These are phyloP conservation scores for Juglanconis sp. DNA, from an alignment of 2,329 filamentous ascomycete genomes.

Conservation along the genomic window DNA sequence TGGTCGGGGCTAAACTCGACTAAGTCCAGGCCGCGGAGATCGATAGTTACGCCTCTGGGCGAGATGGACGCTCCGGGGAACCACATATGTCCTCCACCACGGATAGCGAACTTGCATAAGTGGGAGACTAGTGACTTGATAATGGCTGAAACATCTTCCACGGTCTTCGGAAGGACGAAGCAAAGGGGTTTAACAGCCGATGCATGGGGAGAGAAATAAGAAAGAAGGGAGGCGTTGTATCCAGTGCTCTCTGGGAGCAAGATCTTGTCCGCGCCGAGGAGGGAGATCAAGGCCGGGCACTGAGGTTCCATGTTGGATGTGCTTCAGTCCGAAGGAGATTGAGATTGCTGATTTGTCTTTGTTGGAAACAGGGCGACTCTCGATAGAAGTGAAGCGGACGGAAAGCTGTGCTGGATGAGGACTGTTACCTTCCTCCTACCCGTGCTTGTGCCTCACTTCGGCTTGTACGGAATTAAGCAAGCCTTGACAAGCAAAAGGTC, in stretches of 20 bases:
- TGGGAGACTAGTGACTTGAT: neutral
- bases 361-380: too few species aligned
- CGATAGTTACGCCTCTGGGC: constrained; percentile 1
- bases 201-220: constrained; percentile 7
- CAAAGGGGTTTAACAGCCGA: neutral
- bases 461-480: too few species aligned
- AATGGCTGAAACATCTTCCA: constrained; percentile 2
- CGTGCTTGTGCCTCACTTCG: too few species aligned
- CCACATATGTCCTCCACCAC: constrained; percentile 5
- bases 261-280: neutral
- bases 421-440: too few species aligned
- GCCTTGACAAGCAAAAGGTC: too few species aligned
- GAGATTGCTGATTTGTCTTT: too few species aligned
- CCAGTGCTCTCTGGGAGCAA: neutral
- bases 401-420: too few species aligned
- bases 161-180: neutral
- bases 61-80: neutral
- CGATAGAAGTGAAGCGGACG: too few species aligned
- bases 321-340: too few species aligned
- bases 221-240: neutral
- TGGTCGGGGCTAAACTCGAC: neutral
- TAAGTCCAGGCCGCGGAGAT: neutral
- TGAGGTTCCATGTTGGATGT: neutral
- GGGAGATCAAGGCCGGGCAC: neutral
- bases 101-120: constrained; percentile 2